Evolutionary conservation across 2,329 filamentous ascomycete genomes (phyloP), one percentile per base, ranked within the genome.

Genomic region (Beauveria australis): DNA sequence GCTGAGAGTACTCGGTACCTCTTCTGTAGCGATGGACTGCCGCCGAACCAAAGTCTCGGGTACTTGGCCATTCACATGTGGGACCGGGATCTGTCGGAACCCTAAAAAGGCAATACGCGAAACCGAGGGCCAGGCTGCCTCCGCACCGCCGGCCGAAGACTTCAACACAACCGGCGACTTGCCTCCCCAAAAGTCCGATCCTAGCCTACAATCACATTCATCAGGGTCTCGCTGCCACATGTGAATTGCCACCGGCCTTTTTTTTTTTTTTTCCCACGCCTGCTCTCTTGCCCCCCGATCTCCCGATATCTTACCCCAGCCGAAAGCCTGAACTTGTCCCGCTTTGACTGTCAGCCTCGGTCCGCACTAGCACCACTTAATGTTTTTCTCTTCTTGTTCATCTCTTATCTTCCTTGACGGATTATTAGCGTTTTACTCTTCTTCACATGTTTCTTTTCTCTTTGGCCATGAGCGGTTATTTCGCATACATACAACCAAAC

Each of bases 81-180:
- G 56, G 33, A 52, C 47, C 55, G 56, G 56, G 48, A 37, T 48
- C 48, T 53, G 48, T 53, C 56, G 56, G 56, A 59, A 59, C 47
- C 30, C 56, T 5, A 53, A 59, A 52, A 19, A 9, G 56, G 56
- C 33, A 59, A 33, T 44, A 24, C 30, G 56, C 47, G 48, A 51
- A 30, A 46, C 56, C 48, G 56, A 59, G 47, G 48, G 16, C 40
- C 47, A 19, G 28, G 47, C 14, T 22, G 8, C 14, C 54, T 40
- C 46, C 46, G 9, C 33, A 24, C 22, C 8, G 9, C 54, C 24
- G 46, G 22, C 10, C 22, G 24, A 22, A 22, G 14, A 14, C 43
- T 44, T 22, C 30, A 33, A 24, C 48, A 41, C 37, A 28, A 28
- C 14, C 40, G 37, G 56, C 40, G 22, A 58, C 7, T 43, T 43